Base-by-base conservation (phyloP, 1,284 basidiomycete species). In the Rugosomyces carneus region DNA sequence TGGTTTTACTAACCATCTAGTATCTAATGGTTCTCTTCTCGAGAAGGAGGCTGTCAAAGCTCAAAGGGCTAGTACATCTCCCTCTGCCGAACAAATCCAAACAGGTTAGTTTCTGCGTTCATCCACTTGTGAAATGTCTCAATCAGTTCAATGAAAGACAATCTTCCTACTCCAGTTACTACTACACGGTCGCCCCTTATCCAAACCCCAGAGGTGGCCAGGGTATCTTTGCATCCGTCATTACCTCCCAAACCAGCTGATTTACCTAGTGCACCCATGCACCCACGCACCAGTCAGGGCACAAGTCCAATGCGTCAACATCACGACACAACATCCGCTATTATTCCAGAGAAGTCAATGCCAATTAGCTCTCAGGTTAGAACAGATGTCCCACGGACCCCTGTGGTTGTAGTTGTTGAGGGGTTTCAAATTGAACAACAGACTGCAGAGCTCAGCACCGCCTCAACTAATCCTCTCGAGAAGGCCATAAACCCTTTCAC, bases 231-330 rank as follows among this genome's bases (percentile, higher is more conserved):
- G 3, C 75, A 77, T 47, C 71, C 74, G 1, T 76, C 75, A 9
- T 59, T 79, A 37, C 75, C 76, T 18, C 57, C 65, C 8, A 78
- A 76, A 58, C 76, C 76, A 13, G 50, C 56, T 32, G 59, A 60
- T 31, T 58, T 48, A 27, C 53, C 49, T 24, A 45, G 27, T 36
- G 47, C 43, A 10, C 57, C 53, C 43, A 52, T 46, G 9, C 58
- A 51, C 40, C 42, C 49, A 13, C 53, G 56, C 13, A 42, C 52
- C 37, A 51, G 50, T 43, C 39, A 38, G 2, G 29, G 18, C 24
- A 62, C 55, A 13, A 57, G 47, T 36, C 60, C 47, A 19, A 59
- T 55, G 59, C 63, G 56, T 20, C 50, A 51, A 18, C 26, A 44
- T 23, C 41, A 48, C 16, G 19, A 45, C 16, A 46, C 49, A 31